phyloP scores from a whole-genome alignment of 2,329 filamentous ascomycete genomes.

The Fusarium sp. region DNA sequence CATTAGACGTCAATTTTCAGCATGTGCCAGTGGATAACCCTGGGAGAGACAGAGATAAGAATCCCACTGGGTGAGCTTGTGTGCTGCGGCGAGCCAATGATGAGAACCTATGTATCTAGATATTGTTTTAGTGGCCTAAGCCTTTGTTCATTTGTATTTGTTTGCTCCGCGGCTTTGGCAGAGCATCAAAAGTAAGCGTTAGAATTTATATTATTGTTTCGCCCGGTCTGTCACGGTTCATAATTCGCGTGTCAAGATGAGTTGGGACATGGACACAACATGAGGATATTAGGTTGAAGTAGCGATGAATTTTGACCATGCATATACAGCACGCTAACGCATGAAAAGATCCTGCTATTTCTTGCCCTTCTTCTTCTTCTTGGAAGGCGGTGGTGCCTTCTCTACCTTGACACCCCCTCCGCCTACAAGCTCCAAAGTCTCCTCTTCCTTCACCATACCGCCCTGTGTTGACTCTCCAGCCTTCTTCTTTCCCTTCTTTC shows the following conservation, averaged over 20 bases:
- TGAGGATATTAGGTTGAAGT: neutral
- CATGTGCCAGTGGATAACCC: neutral
- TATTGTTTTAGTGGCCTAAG: slow-evolving; percentile 38
- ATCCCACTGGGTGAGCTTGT: slow-evolving; percentile 20
- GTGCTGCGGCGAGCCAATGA: slow-evolving; percentile 20
- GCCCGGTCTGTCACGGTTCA: neutral
- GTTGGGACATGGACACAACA: neutral
- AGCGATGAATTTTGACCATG: slow-evolving; percentile 1
- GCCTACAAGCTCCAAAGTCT: slow-evolving; percentile 73
- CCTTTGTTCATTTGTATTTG: slow-evolving; percentile 38
- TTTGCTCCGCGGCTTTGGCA: slow-evolving; percentile 31
- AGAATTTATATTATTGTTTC: slow-evolving; percentile 41
- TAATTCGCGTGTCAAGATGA: neutral
- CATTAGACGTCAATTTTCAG: slow-evolving; percentile 27
- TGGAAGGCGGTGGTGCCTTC: slow-evolving; percentile 63
- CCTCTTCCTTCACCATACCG: slow-evolving; percentile 81
- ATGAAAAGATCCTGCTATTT: slow-evolving; percentile 56
- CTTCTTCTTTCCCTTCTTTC: slow-evolving; percentile 91
- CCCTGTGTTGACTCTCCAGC: slow-evolving; percentile 85
- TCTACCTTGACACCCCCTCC: slow-evolving; percentile 76
- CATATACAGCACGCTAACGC: slow-evolving; percentile 8
- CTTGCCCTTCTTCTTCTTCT: slow-evolving; percentile 68
- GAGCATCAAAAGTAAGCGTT: slow-evolving; percentile 45
- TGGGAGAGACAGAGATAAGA: slow-evolving; percentile 16
- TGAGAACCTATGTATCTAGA: slow-evolving; percentile 46